These are phyloP conservation scores for Eucalyptus caleyi DNA, from an alignment of 345 rosid species.

Conservation along the genomic window DNA sequence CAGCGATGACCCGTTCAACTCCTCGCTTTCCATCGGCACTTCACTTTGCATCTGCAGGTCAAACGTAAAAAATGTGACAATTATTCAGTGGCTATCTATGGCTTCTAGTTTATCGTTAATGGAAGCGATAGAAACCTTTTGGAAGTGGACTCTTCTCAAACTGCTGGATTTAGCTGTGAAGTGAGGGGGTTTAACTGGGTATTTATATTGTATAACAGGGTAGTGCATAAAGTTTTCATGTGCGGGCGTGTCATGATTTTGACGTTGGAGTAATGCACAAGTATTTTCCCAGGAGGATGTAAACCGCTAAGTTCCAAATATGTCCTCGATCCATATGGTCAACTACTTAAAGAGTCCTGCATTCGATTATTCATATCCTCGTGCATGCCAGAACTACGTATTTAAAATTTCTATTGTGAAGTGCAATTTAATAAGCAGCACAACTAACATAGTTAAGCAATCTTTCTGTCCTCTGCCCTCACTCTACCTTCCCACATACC, in stretches of 20 bases:
- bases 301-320: background rate
- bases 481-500: background rate
- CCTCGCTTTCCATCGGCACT: background rate
- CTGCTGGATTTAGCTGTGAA: background rate
- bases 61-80: background rate
- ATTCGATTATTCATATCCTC: background rate
- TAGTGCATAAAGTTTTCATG: background rate
- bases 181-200: background rate
- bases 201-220: background rate
- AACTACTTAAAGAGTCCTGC: background rate
- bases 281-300: background rate
- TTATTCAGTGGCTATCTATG: background rate
- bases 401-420: background rate
- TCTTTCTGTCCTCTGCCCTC: background rate
- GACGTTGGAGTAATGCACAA: background rate
- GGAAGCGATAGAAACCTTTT: background rate
- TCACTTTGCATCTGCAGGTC: background rate
- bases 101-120: background rate
- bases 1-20: slow-evolving; percentile 31
- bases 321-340: background rate
- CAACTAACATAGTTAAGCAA: background rate
- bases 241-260: background rate
- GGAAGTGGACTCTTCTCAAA: background rate
- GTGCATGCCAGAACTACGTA: background rate
- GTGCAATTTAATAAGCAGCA: background rate